Evolutionary conservation across 306 rosid species (phyloP).

Genomic region (Comarum palustre): DNA sequence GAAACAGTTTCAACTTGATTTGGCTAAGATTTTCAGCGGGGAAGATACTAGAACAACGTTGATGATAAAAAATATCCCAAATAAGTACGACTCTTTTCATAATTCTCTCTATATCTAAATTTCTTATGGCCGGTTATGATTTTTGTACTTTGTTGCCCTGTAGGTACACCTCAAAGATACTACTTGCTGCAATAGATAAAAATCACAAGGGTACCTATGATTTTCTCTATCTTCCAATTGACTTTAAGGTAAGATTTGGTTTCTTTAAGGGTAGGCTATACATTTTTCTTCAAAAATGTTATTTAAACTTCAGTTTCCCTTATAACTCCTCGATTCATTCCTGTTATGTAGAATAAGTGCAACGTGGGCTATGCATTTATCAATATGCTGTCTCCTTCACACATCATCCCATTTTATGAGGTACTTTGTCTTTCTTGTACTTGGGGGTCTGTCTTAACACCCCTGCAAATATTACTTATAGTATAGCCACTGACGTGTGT

Average conservation of each 20-base stretch:
- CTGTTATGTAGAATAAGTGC: conserved; percentile 79
- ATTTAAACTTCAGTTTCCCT: neutral
- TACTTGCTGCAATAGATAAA: conserved; percentile 88
- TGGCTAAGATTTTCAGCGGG: conserved; percentile 66
- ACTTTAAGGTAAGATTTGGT: conserved; percentile 58
- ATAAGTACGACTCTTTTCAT: conserved; percentile 53
- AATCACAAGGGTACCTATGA: conserved; percentile 79
- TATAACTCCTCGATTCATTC: conserved; percentile 14
- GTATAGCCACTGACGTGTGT: conserved; percentile 16
- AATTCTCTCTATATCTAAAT: neutral
- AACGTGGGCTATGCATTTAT: conserved; percentile 96
- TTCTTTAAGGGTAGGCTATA: neutral
- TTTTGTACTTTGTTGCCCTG: conserved; percentile 24
- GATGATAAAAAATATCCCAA: conserved; percentile 94
- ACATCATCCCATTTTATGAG: conserved; percentile 73
- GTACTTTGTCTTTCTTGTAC: conserved; percentile 30
- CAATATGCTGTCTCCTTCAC: conserved; percentile 90
- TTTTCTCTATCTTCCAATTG: conserved; percentile 87
- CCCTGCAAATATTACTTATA: conserved; percentile 1
- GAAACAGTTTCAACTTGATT: conserved; percentile 86
- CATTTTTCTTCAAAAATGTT: neutral
- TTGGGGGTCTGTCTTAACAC: conserved; percentile 3
- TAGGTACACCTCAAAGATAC: conserved; percentile 91
- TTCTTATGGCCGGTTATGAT: neutral
- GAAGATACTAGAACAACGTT: conserved; percentile 84